Evolutionary conservation across 176 grass and related monocot genomes (phyloP).

Genomic region (Thalia dealbata): DNA sequence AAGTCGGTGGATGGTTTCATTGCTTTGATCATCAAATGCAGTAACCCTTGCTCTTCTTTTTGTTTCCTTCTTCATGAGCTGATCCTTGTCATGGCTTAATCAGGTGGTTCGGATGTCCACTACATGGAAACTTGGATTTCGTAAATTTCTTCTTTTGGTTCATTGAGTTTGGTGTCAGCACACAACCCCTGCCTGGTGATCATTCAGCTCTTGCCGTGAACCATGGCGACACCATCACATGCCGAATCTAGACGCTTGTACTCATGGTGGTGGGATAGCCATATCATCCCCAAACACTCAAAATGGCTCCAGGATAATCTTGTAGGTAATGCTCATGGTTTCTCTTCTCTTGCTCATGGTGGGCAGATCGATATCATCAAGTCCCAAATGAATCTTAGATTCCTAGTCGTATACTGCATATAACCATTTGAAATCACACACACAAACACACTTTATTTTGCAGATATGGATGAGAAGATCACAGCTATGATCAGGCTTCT

Average conservation of each 20-base stretch:
- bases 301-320: conserved; percentile 9
- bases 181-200: background rate
- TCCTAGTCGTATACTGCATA: background rate
- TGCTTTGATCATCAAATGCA: background rate
- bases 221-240: background rate
- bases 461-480: conserved; percentile 89
- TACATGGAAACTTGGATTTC: background rate
- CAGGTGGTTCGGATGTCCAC: background rate
- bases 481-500: conserved; percentile 96
- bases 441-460: background rate
- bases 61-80: background rate
- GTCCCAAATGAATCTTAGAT: background rate
- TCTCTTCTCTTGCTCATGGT: too few species aligned
- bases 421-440: background rate
- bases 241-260: conserved; percentile 6
- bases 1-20: background rate
- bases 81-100: background rate
- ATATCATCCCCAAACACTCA: conserved; percentile 8
- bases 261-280: conserved; percentile 14
- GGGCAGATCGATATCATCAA: background rate
- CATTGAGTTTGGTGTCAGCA: background rate
- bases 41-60: background rate
- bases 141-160: background rate
- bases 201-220: background rate
- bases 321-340: background rate